Evolutionary conservation across 768 basidiomycete genomes (phyloP), one percentile per base, ranked within the genome.

Genomic region (Leccinum obscurum): DNA sequence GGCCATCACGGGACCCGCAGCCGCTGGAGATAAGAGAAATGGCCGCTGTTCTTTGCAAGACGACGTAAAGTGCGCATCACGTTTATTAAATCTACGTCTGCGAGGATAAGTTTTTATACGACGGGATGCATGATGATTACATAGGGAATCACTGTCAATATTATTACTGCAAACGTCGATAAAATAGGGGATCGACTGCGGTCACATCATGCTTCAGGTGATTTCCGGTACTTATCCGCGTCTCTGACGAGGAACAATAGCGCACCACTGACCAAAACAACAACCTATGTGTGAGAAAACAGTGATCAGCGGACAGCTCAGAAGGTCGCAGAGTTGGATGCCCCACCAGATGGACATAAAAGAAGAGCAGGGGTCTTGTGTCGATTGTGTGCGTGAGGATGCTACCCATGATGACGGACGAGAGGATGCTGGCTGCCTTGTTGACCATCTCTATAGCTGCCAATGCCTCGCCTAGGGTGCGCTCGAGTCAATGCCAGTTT

Each of bases 381-480:
- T 41, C 50, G 26, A 72, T 70, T 9, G 72, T 68, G 37, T 62
- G 57, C 11, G 68, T 66, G 26, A 74, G 50, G 35, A 74, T 64
- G 44, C 70, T 52, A 7, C 72, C 72, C 70, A 75, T 72, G 49
- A 75, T 56, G 55, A 75, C 30, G 3, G 72, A 70, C 4, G 74
- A 73, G 24, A 74, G 59, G 3, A 65, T 15, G 4, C 8, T 15
- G 30, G 67, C 74, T 3, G 65, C 58, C 13, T 61, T 62, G 6
- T 59, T 22, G 2, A 75, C 66, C 62, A 75, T 74, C 22, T 67
- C 67, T 35, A 74, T 53, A 1, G 68, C 68, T 44, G 72, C 72
- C 41, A 74, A 46, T 41, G 70, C 66, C 14, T 73, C 68, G 46
- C 72, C 72, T 74, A 35, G 22, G 22, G 3, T 9, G 6, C 11